Base-by-base conservation (phyloP, 495 filamentous ascomycete genomes). In the Pyrenula aspistea region DNA sequence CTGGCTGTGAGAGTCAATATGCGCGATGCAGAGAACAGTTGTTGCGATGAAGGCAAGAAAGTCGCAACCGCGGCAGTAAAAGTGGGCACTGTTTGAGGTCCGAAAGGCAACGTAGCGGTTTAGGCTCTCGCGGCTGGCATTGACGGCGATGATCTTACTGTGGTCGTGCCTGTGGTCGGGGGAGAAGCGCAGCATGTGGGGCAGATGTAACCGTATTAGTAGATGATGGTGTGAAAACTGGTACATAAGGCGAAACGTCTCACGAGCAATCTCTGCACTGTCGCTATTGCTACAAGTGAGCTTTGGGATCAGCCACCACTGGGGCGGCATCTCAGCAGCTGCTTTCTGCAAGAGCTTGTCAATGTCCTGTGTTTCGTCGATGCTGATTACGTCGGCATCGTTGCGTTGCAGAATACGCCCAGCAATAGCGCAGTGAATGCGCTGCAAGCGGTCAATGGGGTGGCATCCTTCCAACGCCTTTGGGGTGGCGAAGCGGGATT, bases 11-110 rank as follows among this genome's bases (percentile, higher is more conserved):
- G 63, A 62, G 42, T 68, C 61, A 12, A 70, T 58, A 50, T 70
- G 61, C 1, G 62, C 60, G 23, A 68, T 52, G 10, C 63, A 63
- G 22, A 70, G 25, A 15, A 75, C 60, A 22, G 71, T 66, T 3
- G 77, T 68, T 0, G 72, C 69, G 1, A 74, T 73, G 57, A 80
- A 77, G 11, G 67, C 75, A 49, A 76, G 67, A n/a, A n/a, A n/a
- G n/a, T n/a, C n/a, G n/a, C n/a, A n/a, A 8, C 73, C 64, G 53
- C 78, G 76, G 63, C 77, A 81, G 58, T 70, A 68, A 56, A 70
- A 69, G 12, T 66, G 57, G 2, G 56, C 59, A 1, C 62, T 61
- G 47, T 68, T 70, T 10, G 56, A 60, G 25, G 57, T 57, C 36
- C 74, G 71, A 21, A 79, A 61, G 21, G 57, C 24, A 25, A 69